A percentile compares a stretch with the other conserved stretches of the same genome.
phyloP scores from a whole-genome alignment of 495 filamentous ascomycete genomes.

The Umbilicaria muhlenbergii region DNA sequence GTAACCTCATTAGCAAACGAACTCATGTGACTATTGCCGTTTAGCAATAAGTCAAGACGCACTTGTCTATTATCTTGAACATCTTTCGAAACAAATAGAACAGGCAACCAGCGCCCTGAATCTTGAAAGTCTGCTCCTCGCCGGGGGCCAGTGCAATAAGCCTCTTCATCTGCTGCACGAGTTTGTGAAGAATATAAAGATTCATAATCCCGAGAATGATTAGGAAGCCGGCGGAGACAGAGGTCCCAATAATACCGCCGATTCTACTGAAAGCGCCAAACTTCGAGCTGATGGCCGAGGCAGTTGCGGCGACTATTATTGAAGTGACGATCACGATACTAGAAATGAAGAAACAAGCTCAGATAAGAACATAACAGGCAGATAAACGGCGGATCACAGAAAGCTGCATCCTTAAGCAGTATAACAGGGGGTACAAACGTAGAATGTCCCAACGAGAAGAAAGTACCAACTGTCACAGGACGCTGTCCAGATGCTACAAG shows the following conservation, averaged over 20 bases:
- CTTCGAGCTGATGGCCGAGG: conserved; percentile 57
- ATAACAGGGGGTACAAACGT: conserved; percentile 27
- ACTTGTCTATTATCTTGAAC: conserved; percentile 71
- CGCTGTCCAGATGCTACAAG: conserved; percentile 75
- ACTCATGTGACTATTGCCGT: neutral
- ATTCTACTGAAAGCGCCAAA: conserved; percentile 73
- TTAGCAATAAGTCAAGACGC: neutral
- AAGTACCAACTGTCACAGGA: conserved; percentile 90
- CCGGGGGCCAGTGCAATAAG: conserved; percentile 35
- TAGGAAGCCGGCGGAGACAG: conserved; percentile 68
- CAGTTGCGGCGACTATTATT: conserved; percentile 78
- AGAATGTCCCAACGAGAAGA: conserved; percentile 85
- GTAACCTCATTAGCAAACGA: neutral
- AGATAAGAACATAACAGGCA: neutral
- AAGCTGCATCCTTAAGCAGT: neutral
- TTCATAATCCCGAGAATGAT: conserved; percentile 75
- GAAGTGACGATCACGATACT: conserved; percentile 82
- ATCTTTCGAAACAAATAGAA: conserved; percentile 54
- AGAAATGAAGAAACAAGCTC: neutral
- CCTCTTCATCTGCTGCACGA: conserved; percentile 49
- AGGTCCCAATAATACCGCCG: conserved; percentile 74
- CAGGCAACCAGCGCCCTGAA: conserved; percentile 65
- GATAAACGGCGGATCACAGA: neutral
- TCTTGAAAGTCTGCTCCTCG: conserved; percentile 42
- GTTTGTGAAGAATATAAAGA: conserved; percentile 62